Evolutionary conservation across 2,329 filamentous ascomycete genomes (phyloP).

Genomic region (Orbilia oligospora): DNA sequence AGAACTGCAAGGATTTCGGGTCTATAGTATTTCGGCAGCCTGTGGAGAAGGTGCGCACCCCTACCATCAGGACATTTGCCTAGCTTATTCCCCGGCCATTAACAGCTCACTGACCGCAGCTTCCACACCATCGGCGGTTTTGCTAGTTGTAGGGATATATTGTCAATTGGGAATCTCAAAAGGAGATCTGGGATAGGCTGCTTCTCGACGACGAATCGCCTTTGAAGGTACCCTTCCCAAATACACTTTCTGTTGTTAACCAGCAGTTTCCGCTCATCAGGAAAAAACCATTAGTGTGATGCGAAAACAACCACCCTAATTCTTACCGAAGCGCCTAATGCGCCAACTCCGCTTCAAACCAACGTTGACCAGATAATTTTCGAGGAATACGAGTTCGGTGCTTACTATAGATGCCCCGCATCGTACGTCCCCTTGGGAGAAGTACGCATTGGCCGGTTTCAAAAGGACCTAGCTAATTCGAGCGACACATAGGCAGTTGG

Average conservation of each 20-base stretch:
- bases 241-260: conserved; percentile 46
- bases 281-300: conserved; percentile 72
- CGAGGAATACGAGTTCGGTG: conserved; percentile 94
- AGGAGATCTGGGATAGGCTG: conserved; percentile 93
- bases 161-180: conserved; percentile 96
- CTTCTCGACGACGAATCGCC: conserved; percentile 81
- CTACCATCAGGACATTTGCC: not conserved
- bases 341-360: conserved; percentile 82
- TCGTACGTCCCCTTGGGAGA: conserved; percentile 66
- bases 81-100: conserved; percentile 1
- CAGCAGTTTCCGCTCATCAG: not conserved
- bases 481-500: conserved; percentile 71
- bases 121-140: conserved; percentile 5
- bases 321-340: conserved; percentile 87
- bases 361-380: conserved; percentile 98
- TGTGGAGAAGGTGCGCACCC: conserved; percentile 77
- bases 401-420: conserved; percentile 84
- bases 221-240: conserved; percentile 68
- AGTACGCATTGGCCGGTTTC: not conserved
- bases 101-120: conserved; percentile 42
- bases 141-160: conserved; percentile 76
- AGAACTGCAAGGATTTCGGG: conserved; percentile 86
- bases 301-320: conserved; percentile 86
- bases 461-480: not conserved
- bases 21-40: conserved; percentile 89